Evolutionary conservation across 495 filamentous ascomycete species (phyloP), one percentile per base, ranked within the genome.

Genomic region (Mycothermus thermophilus): DNA sequence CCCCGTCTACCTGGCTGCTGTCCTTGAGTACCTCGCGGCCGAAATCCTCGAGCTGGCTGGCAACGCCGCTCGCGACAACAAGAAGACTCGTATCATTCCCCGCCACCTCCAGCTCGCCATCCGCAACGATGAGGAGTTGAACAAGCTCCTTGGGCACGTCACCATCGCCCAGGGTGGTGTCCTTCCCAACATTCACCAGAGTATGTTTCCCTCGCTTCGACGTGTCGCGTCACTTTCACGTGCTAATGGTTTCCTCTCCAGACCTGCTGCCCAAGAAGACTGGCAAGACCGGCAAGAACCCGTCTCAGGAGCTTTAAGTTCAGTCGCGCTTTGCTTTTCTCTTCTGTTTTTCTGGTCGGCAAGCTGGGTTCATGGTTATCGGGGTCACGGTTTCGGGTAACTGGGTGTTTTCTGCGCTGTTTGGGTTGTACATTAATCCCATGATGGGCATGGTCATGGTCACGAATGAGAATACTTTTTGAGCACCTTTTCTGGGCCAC

Each of bases 41-140:
- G 90, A 97, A 66, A 95, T 97, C 41, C 86, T 97, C 58, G 90
- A 97, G 68, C 71, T 97, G 66, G 90, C 90, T 59, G 90, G 90
- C 52, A 97, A 97, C 60, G 90, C 90, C 46, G 90, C 90, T 39
- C 88, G 90, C 58, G 90, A 97, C 67, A 96, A 96, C 80, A 97
- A 97, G 84, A 96, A 95, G 79, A 97, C 88, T 42, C 85, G 90
- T 81, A 97, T 97, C 72, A 97, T 96, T 48, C 90, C 90, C 44
- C 87, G 90, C 60, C 90, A 97, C 66, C 80, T 97, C 31, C 90
- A 97, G 71, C 87, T 97, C 52, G 90, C 90, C 63, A 97, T 97
- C 71, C 81, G 90, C 48, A 96, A 96, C 64, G 90, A 97, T 64
- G 87, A 97, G 76, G 90, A 97, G 64, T 63, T 97, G 84, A 96